These are phyloP conservation scores for Alliaria petiolata DNA, from an alignment of 345 rosid genomes.

Conservation along the genomic window DNA sequence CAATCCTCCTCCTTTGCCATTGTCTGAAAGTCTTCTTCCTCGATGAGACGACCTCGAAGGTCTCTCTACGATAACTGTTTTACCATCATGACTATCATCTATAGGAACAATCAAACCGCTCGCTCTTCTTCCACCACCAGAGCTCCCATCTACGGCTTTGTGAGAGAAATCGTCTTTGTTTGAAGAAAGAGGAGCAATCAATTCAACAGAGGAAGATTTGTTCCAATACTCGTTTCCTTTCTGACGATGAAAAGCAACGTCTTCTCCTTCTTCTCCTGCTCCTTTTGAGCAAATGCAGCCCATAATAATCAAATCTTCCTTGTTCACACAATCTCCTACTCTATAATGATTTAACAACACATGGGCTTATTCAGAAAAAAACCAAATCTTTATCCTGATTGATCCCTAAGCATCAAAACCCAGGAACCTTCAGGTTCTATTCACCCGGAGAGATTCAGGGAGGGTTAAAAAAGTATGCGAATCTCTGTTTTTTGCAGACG, in stretches of 20 bases:
- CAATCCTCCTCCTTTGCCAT: constrained; percentile 24
- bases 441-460: background rate
- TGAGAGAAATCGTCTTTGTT: constrained; percentile 40
- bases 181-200: constrained; percentile 49
- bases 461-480: background rate
- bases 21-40: constrained; percentile 42
- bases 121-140: constrained; percentile 28
- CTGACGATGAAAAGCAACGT: constrained; percentile 14
- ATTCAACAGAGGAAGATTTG: constrained; percentile 46
- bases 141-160: constrained; percentile 26
- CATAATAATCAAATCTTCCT: constrained; percentile 40
- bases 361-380: background rate
- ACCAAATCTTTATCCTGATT: constrained; percentile 15
- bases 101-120: constrained; percentile 31
- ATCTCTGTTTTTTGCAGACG: background rate
- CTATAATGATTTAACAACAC: constrained; percentile 4
- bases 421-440: constrained; percentile 27
- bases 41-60: constrained; percentile 37
- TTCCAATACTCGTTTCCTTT: constrained; percentile 37
- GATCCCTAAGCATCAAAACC: constrained; percentile 29
- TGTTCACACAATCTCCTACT: constrained; percentile 1
- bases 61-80: constrained; percentile 31
- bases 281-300: constrained; percentile 93
- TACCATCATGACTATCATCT: constrained; percentile 34
- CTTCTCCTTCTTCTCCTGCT: constrained; percentile 40